phyloP scores from a whole-genome alignment of 805 yeast species.

The Yamadazyma akitaensis region DNA sequence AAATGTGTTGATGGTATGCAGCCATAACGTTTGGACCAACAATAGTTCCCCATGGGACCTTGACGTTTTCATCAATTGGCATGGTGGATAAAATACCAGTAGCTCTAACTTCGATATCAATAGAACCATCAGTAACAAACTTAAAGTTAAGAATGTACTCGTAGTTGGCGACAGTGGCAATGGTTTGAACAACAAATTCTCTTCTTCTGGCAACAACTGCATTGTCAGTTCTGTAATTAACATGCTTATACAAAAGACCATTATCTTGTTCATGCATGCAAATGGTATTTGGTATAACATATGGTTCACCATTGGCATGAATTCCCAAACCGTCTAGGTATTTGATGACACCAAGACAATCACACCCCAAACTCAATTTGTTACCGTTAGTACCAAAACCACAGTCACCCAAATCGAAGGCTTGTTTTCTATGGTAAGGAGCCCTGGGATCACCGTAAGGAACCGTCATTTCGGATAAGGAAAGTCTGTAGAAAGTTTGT shows the following conservation, averaged over 20 bases:
- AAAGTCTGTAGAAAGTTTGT: constrained; percentile 66
- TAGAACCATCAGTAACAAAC: constrained; percentile 75
- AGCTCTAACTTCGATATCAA: constrained; percentile 76
- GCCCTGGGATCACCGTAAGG: constrained; percentile 82
- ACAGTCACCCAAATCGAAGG: constrained; percentile 82
- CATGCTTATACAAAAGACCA: constrained; percentile 75
- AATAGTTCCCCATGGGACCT: constrained; percentile 70
- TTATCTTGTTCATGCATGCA: constrained; percentile 82
- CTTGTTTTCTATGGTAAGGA: constrained; percentile 83
- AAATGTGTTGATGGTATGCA: constrained; percentile 78
- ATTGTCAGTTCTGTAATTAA: constrained; percentile 68
- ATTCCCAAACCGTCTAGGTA: constrained; percentile 63
- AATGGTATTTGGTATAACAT: constrained; percentile 61
- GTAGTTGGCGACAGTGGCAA: constrained; percentile 82
- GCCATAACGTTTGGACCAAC: constrained; percentile 82
- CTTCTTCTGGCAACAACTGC: constrained; percentile 77
- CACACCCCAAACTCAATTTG: constrained; percentile 69
- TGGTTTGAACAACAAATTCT: constrained; percentile 74
- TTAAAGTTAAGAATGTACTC: constrained; percentile 72
- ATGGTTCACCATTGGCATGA: constrained; percentile 59
- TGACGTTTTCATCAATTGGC: constrained; percentile 69
- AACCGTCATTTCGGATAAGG: constrained; percentile 82
- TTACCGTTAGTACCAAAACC: constrained; percentile 77
- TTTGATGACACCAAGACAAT: constrained; percentile 76
- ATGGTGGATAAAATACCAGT: constrained; percentile 84